phyloP scores from a whole-genome alignment of 2,329 filamentous ascomycete species.

The Lachnellula subtilissima region DNA sequence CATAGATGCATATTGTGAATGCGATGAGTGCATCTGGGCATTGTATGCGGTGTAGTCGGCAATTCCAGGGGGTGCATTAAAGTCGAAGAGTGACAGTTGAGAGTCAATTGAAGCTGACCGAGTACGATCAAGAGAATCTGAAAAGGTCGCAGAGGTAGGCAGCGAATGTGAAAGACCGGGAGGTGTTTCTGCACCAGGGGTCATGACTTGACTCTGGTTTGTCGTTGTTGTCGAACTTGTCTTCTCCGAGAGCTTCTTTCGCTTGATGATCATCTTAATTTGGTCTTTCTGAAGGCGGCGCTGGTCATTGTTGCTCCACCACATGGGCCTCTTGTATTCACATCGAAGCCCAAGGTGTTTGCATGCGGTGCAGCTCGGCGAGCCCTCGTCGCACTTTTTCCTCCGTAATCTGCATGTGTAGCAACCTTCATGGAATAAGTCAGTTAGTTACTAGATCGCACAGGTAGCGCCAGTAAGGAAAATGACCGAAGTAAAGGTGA shows the following conservation, averaged over 20 bases:
- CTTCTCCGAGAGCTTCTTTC: slow-evolving; percentile 92
- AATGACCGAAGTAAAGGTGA: slow-evolving; percentile 20
- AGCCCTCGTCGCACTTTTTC: slow-evolving; percentile 66
- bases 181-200: slow-evolving; percentile 55
- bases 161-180: slow-evolving; percentile 77
- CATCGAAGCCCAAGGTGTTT: slow-evolving; percentile 73
- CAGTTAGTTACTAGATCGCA: slow-evolving; percentile 52
- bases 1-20: slow-evolving; percentile 39
- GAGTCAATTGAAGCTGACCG: slow-evolving; percentile 77
- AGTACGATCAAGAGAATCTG: slow-evolving; percentile 67
- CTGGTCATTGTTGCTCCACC: slow-evolving; percentile 94
- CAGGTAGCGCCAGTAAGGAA: slow-evolving; percentile 28
- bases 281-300: slow-evolving; percentile 83
- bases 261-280: slow-evolving; percentile 97
- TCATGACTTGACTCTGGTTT: slow-evolving; percentile 37
- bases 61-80: slow-evolving; percentile 56
- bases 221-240: slow-evolving; percentile 43
- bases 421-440: slow-evolving; percentile 45
- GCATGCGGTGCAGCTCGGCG: slow-evolving; percentile 59
- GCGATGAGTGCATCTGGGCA: slow-evolving; percentile 51
- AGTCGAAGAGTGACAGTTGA: slow-evolving; percentile 69
- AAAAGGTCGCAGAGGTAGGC: slow-evolving; percentile 74
- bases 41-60: slow-evolving; percentile 58
- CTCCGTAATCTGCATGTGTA: slow-evolving; percentile 63
- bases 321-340: slow-evolving; percentile 94